Percentiles rank a stretch among this genome's conserved stretches.
These are phyloP conservation scores for Globomyces sp. DNA, from an alignment of 371 early-diverging fungal genomes.

Conservation along the genomic window DNA sequence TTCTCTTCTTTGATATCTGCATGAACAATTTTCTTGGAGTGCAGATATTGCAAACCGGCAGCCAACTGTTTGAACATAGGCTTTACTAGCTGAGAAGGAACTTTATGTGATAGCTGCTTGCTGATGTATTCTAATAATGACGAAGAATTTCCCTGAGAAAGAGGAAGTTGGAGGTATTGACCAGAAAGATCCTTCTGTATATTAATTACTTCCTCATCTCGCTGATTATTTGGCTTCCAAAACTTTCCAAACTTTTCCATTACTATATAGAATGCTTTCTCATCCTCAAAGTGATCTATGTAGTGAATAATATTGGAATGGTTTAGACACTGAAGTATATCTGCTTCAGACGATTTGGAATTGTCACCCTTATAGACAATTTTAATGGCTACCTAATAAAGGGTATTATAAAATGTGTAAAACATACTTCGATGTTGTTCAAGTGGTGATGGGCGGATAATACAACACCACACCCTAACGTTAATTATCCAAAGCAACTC, in stretches of 20 bases:
- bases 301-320: constrained; percentile 7
- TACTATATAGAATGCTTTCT: neutral
- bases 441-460: too few species aligned
- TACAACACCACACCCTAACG: too few species aligned
- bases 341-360: neutral
- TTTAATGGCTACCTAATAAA: constrained; percentile 1
- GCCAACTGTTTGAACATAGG: constrained; percentile 64
- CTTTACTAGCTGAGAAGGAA: constrained; percentile 53
- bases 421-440: too few species aligned
- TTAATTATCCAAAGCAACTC: too few species aligned
- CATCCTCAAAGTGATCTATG: constrained; percentile 11
- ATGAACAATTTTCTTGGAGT: constrained; percentile 37
- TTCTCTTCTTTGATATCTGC: constrained; percentile 70
- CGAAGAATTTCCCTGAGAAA: constrained; percentile 56
- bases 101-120: constrained; percentile 35
- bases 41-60: constrained; percentile 59
- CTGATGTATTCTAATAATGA: constrained; percentile 49
- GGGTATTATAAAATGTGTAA: too few species aligned
- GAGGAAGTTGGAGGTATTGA: neutral
- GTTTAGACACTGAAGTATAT: neutral
- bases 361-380: neutral
- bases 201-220: neutral
- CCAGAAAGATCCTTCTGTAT: neutral
- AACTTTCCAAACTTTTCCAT: neutral
- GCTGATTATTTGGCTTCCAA: neutral